phyloP scores from a whole-genome alignment of 371 early-diverging fungal genomes.

The Rhizopus stolonifer region DNA sequence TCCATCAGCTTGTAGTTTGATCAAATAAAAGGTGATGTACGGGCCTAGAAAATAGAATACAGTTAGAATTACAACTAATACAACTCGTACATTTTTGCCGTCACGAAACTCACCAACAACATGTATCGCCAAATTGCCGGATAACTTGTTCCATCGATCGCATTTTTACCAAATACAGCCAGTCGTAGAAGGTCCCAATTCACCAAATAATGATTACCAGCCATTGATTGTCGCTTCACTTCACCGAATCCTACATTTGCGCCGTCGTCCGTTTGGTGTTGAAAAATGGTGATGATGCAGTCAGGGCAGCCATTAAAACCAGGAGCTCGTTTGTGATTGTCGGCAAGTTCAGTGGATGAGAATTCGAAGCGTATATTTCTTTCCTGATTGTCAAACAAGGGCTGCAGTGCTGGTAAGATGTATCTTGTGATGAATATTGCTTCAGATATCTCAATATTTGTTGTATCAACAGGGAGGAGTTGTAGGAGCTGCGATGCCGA shows the following conservation, averaged over 20 bases:
- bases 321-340: slow-evolving; percentile 14
- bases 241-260: slow-evolving; percentile 21
- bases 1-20: slow-evolving; percentile 25
- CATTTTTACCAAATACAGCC: slow-evolving; percentile 20
- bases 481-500: slow-evolving; percentile 18
- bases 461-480: slow-evolving; percentile 15
- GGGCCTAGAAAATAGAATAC: slow-evolving; percentile 21
- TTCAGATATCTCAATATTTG: slow-evolving; percentile 12
- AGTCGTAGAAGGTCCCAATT: slow-evolving; percentile 29
- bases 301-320: slow-evolving; percentile 19
- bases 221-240: slow-evolving; percentile 20
- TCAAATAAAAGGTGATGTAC: slow-evolving; percentile 25
- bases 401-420: slow-evolving; percentile 16
- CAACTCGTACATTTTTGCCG: slow-evolving; percentile 8
- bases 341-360: slow-evolving; percentile 17
- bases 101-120: slow-evolving; percentile 22
- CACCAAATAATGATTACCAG: slow-evolving; percentile 23
- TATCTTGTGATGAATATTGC: slow-evolving; percentile 18
- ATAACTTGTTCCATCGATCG: slow-evolving; percentile 15
- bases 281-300: slow-evolving; percentile 24
- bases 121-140: slow-evolving; percentile 16
- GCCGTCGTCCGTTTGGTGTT: slow-evolving; percentile 22
- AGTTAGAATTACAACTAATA: slow-evolving; percentile 10
- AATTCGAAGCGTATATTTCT: slow-evolving; percentile 19
- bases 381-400: slow-evolving; percentile 24